These are phyloP conservation scores for Acanthochlamys bracteata DNA, from an alignment of 106 monocot genomes.

Conservation along the genomic window DNA sequence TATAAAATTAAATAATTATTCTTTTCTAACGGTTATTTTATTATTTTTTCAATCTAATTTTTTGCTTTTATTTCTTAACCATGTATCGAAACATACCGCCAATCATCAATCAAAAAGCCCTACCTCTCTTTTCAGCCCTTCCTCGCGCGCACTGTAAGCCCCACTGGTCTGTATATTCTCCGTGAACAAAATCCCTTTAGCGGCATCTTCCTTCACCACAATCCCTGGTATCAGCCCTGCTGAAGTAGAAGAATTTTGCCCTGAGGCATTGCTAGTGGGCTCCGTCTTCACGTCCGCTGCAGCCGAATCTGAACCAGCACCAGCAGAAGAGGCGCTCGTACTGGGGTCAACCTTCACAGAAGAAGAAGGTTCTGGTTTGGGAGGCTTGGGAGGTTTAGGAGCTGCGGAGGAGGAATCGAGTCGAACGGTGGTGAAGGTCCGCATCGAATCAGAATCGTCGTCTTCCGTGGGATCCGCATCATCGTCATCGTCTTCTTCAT, in stretches of 20 bases:
- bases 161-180: constrained; percentile 97
- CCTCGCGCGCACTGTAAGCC: constrained; percentile 90
- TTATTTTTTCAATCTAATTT: no score
- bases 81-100: no score
- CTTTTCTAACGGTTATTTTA: no score
- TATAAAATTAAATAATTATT: no score
- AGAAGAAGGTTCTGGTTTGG: no score
- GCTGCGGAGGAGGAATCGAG: constrained; percentile 13
- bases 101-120: background rate
- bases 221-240: constrained; percentile 21
- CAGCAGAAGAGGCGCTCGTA: background rate
- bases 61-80: no score
- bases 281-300: no score
- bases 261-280: no score
- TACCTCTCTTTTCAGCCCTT: constrained; percentile 90
- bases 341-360: no score
- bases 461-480: constrained; percentile 54
- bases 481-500: constrained; percentile 44
- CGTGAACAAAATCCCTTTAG: constrained; percentile 80
- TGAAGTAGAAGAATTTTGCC: no score
- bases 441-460: constrained; percentile 47
- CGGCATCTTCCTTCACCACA: constrained; percentile 74
- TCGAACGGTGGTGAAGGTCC: constrained; percentile 70
- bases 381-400: no score
- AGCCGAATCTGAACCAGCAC: background rate